A percentile compares a stretch with the other conserved stretches of the same genome.
Evolutionary conservation across 805 yeast genomes (phyloP).

Genomic region (Candida nanaspora): DNA sequence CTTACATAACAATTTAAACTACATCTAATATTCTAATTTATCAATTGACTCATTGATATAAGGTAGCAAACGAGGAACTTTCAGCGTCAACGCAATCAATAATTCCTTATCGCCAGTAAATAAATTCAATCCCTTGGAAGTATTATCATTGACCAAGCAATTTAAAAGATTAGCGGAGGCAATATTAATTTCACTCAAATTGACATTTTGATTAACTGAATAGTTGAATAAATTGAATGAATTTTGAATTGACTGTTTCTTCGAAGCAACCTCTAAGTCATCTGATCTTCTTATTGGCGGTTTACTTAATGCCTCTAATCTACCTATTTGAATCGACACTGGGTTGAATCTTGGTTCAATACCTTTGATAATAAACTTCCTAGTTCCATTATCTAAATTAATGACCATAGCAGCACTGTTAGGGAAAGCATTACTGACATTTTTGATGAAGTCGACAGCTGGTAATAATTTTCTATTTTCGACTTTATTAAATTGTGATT

Average conservation of each 20-base stretch:
- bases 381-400: conserved; percentile 51
- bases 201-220: conserved; percentile 23
- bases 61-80: conserved; percentile 27
- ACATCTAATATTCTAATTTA: conserved; percentile 15
- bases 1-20: too few relatives aligned
- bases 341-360: conserved; percentile 75
- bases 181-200: conserved; percentile 32
- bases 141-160: conserved; percentile 24
- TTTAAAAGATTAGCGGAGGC: conserved; percentile 30
- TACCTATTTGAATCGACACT: conserved; percentile 41
- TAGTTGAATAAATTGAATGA: conserved; percentile 25
- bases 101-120: conserved; percentile 25
- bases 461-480: conserved; percentile 59
- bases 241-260: conserved; percentile 19
- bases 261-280: conserved; percentile 6
- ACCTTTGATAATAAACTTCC: conserved; percentile 88
- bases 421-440: conserved; percentile 83
- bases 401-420: conserved; percentile 92
- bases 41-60: conserved; percentile 17
- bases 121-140: conserved; percentile 25
- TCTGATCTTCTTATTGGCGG: conserved; percentile 3
- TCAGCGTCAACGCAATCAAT: conserved; percentile 24
- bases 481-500: conserved; percentile 68
- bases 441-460: conserved; percentile 94
- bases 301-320: conserved; percentile 29